A percentile compares a stretch with the other conserved stretches of the same genome.
Evolutionary conservation across 257 asterid species (phyloP).

Genomic region (Agastache rugosa): DNA sequence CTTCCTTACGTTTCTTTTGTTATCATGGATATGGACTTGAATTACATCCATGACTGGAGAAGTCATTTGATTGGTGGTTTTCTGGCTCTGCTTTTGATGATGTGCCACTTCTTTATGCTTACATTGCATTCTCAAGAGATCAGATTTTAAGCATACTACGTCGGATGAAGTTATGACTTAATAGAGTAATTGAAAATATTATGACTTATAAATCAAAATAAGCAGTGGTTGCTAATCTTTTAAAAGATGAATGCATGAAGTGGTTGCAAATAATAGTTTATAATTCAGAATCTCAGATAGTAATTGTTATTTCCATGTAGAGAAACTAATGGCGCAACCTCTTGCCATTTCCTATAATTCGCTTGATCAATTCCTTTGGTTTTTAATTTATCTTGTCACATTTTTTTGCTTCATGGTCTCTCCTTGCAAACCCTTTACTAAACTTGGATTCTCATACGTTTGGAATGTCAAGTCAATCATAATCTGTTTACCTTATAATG

Average conservation of each 20-base stretch:
- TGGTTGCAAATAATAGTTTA: not conserved
- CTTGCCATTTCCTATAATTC: conserved; percentile 1
- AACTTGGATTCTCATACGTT: not conserved
- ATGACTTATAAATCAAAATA: not conserved
- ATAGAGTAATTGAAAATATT: not conserved
- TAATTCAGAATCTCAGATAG: not conserved
- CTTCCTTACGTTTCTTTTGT: not conserved
- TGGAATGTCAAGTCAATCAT: conserved; percentile 8
- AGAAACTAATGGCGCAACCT: conserved; percentile 1
- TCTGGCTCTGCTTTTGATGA: not conserved
- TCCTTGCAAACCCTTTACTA: conserved; percentile 1
- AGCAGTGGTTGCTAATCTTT: not conserved
- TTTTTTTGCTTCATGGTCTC: conserved; percentile 13
- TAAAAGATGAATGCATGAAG: conserved; percentile 9
- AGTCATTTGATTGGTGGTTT: not conserved
- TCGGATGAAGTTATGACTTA: conserved; percentile 10
- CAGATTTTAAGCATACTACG: not conserved
- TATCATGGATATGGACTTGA: conserved; percentile 7
- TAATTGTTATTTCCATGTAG: too few relatives aligned
- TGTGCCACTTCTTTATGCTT: not conserved
- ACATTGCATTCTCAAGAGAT: not conserved
- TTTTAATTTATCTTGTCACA: conserved; percentile 4
- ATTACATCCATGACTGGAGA: not conserved
- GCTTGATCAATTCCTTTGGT: not conserved
- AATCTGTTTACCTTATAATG: not conserved